Percentiles rank a stretch among this genome's conserved stretches.
These are phyloP conservation scores for Pseudozyma thailandica DNA, from an alignment of 1,284 basidiomycete species.

Conservation along the genomic window DNA sequence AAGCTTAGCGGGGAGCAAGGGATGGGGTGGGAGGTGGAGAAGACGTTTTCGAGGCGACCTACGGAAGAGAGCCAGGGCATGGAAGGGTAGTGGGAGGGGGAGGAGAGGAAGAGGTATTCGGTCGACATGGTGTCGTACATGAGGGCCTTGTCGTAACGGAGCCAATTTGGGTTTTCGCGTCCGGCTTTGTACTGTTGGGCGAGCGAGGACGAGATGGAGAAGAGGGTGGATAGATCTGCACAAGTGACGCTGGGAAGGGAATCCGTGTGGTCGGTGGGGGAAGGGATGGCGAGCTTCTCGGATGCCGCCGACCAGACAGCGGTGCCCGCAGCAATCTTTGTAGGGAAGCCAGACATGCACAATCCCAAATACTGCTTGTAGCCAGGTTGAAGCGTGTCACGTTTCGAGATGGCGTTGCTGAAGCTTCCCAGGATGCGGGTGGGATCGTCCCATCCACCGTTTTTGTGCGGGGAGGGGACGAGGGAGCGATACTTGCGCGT, in stretches of 20 bases:
- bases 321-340: constrained; percentile 16
- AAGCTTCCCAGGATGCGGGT: constrained; percentile 29
- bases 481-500: constrained; percentile 21
- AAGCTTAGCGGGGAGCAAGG: background rate
- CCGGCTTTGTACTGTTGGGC: constrained; percentile 18
- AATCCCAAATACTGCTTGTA: constrained; percentile 24
- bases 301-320: constrained; percentile 8
- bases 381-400: constrained; percentile 19
- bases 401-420: constrained; percentile 33
- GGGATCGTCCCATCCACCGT: constrained; percentile 7
- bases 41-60: constrained; percentile 19
- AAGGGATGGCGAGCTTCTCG: background rate
- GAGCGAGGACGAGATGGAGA: constrained; percentile 4
- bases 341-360: constrained; percentile 35
- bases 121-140: constrained; percentile 34
- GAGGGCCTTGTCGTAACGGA: constrained; percentile 24
- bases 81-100: constrained; percentile 26
- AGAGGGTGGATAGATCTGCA: constrained; percentile 5
- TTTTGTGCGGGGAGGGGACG: background rate
- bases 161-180: constrained; percentile 18
- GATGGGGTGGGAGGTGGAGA: constrained; percentile 13
- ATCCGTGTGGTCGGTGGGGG: constrained; percentile 7
- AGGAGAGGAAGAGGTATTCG: constrained; percentile 29
- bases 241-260: background rate
- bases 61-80: constrained; percentile 43